Conservation (phyloP, 2,329 filamentous ascomycete species). For the Proliferodiscus dingleyae region DNA sequence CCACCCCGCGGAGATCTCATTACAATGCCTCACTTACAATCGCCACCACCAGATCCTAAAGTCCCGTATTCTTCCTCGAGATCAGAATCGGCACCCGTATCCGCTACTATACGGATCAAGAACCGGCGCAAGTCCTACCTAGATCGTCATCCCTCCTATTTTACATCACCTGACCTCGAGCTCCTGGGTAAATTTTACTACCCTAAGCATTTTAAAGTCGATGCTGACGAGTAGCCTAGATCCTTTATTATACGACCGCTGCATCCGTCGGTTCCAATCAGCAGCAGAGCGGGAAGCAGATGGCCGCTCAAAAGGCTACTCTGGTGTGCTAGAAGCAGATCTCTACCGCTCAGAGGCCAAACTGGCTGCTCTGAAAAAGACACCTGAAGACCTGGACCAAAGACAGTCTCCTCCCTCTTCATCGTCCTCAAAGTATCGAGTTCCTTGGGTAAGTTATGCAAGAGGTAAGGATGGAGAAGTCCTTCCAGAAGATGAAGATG, state of each 20-base stretch:
- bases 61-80: constrained; percentile 3
- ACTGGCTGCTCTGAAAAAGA: constrained; percentile 25
- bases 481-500: constrained; percentile 29
- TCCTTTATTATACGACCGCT: constrained; percentile 33
- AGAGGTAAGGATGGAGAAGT: constrained; percentile 26
- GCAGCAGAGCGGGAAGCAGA: constrained; percentile 32
- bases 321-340: constrained; percentile 33
- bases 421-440: constrained; percentile 5
- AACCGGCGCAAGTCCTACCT: constrained; percentile 32
- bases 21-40: constrained; percentile 26
- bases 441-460: constrained; percentile 25
- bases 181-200: constrained; percentile 26
- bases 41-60: constrained; percentile 3
- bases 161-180: constrained; percentile 31
- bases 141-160: constrained; percentile 32
- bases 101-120: constrained; percentile 28
- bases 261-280: constrained; percentile 31
- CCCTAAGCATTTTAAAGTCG: not conserved
- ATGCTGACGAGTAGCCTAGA: constrained; percentile 23
- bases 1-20: too few relatives aligned
- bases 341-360: constrained; percentile 33
- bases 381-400: not conserved
- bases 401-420: not conserved
- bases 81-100: constrained; percentile 5
- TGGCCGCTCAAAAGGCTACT: constrained; percentile 32